Conservation (phyloP, 148 eudicot genomes). For the Hydrangea macrophylla region DNA sequence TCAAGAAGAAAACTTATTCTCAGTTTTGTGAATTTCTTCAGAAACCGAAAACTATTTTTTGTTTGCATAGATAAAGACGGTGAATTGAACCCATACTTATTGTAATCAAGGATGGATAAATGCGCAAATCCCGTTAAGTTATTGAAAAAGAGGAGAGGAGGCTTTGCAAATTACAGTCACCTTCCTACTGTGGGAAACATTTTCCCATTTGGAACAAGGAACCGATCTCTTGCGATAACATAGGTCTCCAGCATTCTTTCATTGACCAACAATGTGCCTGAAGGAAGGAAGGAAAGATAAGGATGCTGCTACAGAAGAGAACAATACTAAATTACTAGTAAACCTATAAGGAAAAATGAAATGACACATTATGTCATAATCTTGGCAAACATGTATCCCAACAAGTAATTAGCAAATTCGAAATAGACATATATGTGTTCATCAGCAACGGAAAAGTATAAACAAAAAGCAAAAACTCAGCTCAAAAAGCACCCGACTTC, state of each 20-base stretch:
- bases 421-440: background rate
- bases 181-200: conserved; percentile 98
- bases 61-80: background rate
- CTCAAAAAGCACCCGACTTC: background rate
- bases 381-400: background rate
- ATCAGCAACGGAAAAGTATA: background rate
- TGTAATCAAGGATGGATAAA: background rate
- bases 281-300: background rate
- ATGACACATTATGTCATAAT: background rate
- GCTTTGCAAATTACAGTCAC: conserved; percentile 30
- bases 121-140: background rate
- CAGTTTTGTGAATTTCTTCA: background rate
- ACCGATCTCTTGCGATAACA: conserved; percentile 93
- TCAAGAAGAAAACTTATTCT: background rate
- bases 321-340: background rate
- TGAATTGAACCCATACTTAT: background rate
- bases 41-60: background rate
- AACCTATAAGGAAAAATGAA: background rate
- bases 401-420: background rate
- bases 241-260: conserved; percentile 98
- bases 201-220: conserved; percentile 89
- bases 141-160: background rate
- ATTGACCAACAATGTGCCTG: conserved; percentile 90
- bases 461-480: background rate
- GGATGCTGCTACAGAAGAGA: no score